Evolutionary conservation across 2,329 filamentous ascomycete species (phyloP).

Genomic region (Geosmithia morbida): DNA sequence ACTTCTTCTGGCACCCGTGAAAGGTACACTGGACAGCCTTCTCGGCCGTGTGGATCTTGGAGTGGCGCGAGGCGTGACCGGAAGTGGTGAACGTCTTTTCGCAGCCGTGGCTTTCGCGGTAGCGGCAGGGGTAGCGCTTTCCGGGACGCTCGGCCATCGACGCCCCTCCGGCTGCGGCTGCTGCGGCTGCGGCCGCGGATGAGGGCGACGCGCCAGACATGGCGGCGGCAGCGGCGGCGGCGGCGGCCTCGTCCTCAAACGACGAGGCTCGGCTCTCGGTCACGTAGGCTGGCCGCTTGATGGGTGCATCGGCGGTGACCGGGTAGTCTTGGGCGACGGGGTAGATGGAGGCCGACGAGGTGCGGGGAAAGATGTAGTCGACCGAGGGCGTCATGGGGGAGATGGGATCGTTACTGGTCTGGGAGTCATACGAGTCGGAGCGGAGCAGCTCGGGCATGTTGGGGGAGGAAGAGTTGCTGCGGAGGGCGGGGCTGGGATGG

Average conservation of each 20-base stretch:
- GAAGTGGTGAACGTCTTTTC: slow-evolving; percentile 74
- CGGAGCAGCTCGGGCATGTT: slow-evolving; percentile 43
- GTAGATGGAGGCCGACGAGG: slow-evolving; percentile 17
- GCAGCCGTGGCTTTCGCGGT: slow-evolving; percentile 56
- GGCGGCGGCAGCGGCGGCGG: slow-evolving; percentile 1
- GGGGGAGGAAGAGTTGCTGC: slow-evolving; percentile 29
- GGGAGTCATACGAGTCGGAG: slow-evolving; percentile 48
- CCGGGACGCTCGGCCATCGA: slow-evolving; percentile 29
- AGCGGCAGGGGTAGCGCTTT: slow-evolving; percentile 64
- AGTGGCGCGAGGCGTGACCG: slow-evolving; percentile 71
- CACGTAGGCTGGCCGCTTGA: slow-evolving; percentile 27
- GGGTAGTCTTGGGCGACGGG: slow-evolving; percentile 18
- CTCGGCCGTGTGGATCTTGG: slow-evolving; percentile 71
- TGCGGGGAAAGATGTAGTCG: slow-evolving; percentile 23
- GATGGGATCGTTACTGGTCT: slow-evolving; percentile 32
- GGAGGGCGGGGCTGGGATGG: slow-evolving; percentile 18
- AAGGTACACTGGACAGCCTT: slow-evolving; percentile 59
- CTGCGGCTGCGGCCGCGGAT: not conserved
- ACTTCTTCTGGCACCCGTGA: slow-evolving; percentile 61
- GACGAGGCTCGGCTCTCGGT: slow-evolving; percentile 34
- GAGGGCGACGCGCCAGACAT: slow-evolving; percentile 11
- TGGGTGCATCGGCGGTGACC: slow-evolving; percentile 10
- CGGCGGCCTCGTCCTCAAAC: slow-evolving; percentile 20
- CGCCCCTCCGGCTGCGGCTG: slow-evolving; percentile 4
- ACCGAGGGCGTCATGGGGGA: slow-evolving; percentile 42